Conservation (phyloP, 345 rosid genomes). For the Pugionium cornutum region DNA sequence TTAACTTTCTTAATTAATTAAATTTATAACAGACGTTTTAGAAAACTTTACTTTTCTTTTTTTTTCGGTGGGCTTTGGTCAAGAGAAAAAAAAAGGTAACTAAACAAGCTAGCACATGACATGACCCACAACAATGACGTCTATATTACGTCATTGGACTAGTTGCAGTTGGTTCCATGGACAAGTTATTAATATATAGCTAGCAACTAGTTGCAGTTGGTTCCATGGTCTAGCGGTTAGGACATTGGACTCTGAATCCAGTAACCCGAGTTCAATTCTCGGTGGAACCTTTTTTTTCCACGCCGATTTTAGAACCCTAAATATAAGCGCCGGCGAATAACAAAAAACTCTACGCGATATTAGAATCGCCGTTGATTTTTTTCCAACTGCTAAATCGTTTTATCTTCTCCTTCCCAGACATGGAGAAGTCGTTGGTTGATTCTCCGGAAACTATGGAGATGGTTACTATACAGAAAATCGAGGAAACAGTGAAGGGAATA, state of each 20-base stretch:
- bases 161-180: slow-evolving; percentile 51
- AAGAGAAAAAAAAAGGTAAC: too few relatives aligned
- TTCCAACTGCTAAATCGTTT: not conserved
- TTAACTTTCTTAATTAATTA: not conserved
- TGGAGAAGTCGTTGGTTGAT: slow-evolving; percentile 1
- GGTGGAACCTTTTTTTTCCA: slow-evolving; percentile 63
- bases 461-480: slow-evolving; percentile 43
- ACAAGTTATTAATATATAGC: too few relatives aligned
- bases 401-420: not conserved
- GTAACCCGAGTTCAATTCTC: slow-evolving; percentile 98
- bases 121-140: too few relatives aligned
- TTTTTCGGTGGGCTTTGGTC: too few relatives aligned
- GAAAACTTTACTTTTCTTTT: too few relatives aligned
- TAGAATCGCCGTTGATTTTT: not conserved
- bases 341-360: not conserved
- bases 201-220: slow-evolving; percentile 7
- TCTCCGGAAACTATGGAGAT: slow-evolving; percentile 43
- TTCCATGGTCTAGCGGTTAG: slow-evolving; percentile 94
- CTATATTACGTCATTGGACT: too few relatives aligned
- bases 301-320: slow-evolving; percentile 33
- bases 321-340: not conserved
- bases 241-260: slow-evolving; percentile 97
- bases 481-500: slow-evolving; percentile 55
- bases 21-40: too few relatives aligned
- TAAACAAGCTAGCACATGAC: too few relatives aligned